Evolutionary conservation across 495 filamentous ascomycete species (phyloP), one percentile per base, ranked within the genome.

Genomic region (Penicillium atrosanguineum): DNA sequence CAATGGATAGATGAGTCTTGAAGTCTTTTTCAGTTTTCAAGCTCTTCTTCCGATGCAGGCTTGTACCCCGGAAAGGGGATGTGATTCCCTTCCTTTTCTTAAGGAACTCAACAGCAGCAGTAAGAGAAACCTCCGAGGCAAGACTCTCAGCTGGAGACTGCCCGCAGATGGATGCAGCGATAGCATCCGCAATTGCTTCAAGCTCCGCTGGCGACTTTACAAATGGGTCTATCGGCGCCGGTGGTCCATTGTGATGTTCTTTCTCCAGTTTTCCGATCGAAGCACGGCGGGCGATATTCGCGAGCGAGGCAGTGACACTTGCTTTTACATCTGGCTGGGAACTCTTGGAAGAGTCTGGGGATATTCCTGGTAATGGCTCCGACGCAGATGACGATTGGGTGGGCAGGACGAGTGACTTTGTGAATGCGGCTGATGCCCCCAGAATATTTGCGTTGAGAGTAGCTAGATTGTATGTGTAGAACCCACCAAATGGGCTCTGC

Each of bases 401-500:
- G 8, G 16, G 38, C 11, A 4, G 38, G 9, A 7, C 9, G 16
- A 19, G 7, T 7, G 16, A 1, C 38, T 40, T 40, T 1, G 6
- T 16, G 3, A 39, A 39, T 39, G 37, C 37, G 6, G 37, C 37
- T 8, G 37, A 16, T 5, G 12, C 38, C 5, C 16, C 16, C 38
- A 20, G 7, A 15, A 54, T 39, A 15, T 57, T 44, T 6, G 59
- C 6, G 18, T 6, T 20, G 0, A 40, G 8, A 4, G 6, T 11
- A 14, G n/a, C 6, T 5, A 19, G 5, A 40, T 40, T 16, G 38
- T 7, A 29, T 1, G 64, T 29, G 29, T 57, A 65, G 48, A 63
- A 48, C 1, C 63, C 65, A 36, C 59, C 46, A n/a, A 59, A 53
- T 7, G 65, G 68, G 15, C 25, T 45, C 14, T 63, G 55, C 0